A percentile compares a stretch with the other conserved stretches of the same genome.
Conservation (phyloP, 208 protist species). For the Phytomonas sp. region DNA sequence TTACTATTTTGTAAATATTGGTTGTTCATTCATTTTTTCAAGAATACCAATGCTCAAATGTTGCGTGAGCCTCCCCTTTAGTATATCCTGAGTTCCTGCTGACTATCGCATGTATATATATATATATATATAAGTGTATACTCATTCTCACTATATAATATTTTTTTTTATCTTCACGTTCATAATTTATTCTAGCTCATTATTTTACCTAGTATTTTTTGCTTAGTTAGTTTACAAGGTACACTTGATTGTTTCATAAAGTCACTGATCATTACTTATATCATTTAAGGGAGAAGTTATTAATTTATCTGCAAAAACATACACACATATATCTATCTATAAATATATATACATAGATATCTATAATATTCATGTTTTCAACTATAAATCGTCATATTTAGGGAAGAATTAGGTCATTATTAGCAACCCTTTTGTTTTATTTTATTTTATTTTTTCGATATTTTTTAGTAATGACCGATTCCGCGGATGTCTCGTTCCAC, state of each 20-base stretch:
- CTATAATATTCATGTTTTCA: conserved; percentile 1
- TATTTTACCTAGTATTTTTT: too few species aligned
- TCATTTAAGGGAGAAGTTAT: background rate
- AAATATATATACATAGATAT: background rate
- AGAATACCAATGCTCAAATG: background rate
- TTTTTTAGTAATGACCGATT: background rate
- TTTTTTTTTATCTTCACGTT: too few species aligned
- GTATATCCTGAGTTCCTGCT: conserved; percentile 7
- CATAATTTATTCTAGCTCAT: too few species aligned
- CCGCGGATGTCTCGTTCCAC: background rate
- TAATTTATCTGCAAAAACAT: background rate
- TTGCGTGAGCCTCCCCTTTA: background rate
- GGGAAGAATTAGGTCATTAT: background rate
- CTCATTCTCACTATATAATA: too few species aligned
- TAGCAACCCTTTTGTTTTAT: background rate
- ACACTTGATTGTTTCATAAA: too few species aligned
- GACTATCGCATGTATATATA: background rate
- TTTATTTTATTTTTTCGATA: conserved; percentile 4
- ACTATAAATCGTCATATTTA: background rate
- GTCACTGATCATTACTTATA: too few species aligned
- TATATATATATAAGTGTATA: background rate
- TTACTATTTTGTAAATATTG: too few species aligned
- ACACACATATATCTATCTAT: conserved; percentile 1
- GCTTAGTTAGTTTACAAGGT: too few species aligned
- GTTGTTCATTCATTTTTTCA: background rate